A percentile compares a stretch with the other conserved stretches of the same genome.
These are phyloP conservation scores for Cystofilobasidium capitatum DNA, from an alignment of 768 basidiomycete species.

Conservation along the genomic window DNA sequence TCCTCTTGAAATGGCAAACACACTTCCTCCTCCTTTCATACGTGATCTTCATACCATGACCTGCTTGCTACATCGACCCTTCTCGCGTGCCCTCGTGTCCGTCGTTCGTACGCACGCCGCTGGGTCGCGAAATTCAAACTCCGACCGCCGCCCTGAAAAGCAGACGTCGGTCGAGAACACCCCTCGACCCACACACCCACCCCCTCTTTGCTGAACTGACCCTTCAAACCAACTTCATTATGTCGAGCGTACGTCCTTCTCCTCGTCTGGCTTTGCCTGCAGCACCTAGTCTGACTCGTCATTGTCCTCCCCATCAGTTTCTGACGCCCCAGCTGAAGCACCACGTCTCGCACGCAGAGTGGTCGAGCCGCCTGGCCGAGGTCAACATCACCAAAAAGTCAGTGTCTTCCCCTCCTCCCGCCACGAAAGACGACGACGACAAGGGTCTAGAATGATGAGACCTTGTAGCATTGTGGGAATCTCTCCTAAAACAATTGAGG, in stretches of 20 bases:
- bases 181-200: background rate
- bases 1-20: background rate
- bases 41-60: no score
- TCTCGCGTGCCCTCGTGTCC: no score
- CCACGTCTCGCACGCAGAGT: constrained; percentile 12
- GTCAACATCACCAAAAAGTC: constrained; percentile 17
- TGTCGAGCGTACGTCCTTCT: no score
- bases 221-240: background rate
- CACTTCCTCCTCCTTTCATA: no score
- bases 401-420: background rate
- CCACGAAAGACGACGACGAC: background rate
- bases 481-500: constrained; percentile 72
- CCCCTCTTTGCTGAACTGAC: constrained; percentile 4
- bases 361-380: constrained; percentile 10
- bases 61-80: no score
- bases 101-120: no score
- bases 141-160: background rate
- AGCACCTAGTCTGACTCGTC: background rate
- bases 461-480: constrained; percentile 91
- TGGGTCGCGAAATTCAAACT: background rate
- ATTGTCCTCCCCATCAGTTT: background rate
- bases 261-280: background rate
- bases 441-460: constrained; percentile 37
- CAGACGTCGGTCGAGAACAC: background rate
- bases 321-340: constrained; percentile 1